phyloP scores from a whole-genome alignment of 768 basidiomycete species.

The Piloderma croceum region DNA sequence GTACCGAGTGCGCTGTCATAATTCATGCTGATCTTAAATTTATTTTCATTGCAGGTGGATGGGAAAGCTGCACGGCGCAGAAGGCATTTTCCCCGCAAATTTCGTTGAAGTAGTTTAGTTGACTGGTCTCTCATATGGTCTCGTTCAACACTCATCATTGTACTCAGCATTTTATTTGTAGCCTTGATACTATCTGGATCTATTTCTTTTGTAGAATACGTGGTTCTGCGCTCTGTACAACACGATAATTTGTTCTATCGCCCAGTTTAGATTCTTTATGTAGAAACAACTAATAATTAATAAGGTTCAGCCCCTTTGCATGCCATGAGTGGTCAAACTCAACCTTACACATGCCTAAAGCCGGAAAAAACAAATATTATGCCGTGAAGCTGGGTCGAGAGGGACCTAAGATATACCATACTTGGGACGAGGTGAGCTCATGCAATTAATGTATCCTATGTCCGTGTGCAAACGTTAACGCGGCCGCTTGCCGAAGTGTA shows the following conservation, averaged over 20 bases:
- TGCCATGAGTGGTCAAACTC: too few relatives aligned
- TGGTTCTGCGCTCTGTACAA: too few relatives aligned
- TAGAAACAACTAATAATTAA: too few relatives aligned
- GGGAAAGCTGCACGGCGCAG: constrained; percentile 52
- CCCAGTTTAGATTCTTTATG: too few relatives aligned
- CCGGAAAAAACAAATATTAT: constrained; percentile 44
- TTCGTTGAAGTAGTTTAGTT: constrained; percentile 63
- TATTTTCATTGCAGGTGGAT: constrained; percentile 54
- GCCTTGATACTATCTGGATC: too few relatives aligned
- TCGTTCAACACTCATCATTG: too few relatives aligned
- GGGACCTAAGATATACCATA: constrained; percentile 51
- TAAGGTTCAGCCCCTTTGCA: too few relatives aligned
- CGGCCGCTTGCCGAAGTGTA: constrained; percentile 34
- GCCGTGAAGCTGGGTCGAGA: constrained; percentile 55
- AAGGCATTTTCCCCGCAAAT: constrained; percentile 79
- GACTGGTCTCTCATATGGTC: too few relatives aligned
- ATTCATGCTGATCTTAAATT: neutral
- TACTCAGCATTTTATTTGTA: too few relatives aligned
- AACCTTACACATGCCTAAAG: constrained; percentile 22
- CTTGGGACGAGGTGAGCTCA: constrained; percentile 53
- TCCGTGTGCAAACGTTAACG: neutral
- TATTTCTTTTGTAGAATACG: too few relatives aligned
- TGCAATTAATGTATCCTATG: neutral
- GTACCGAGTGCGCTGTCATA: constrained; percentile 12
- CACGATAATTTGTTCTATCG: too few relatives aligned